phyloP scores from a whole-genome alignment of 805 yeast species.

The Candida suzukii region DNA sequence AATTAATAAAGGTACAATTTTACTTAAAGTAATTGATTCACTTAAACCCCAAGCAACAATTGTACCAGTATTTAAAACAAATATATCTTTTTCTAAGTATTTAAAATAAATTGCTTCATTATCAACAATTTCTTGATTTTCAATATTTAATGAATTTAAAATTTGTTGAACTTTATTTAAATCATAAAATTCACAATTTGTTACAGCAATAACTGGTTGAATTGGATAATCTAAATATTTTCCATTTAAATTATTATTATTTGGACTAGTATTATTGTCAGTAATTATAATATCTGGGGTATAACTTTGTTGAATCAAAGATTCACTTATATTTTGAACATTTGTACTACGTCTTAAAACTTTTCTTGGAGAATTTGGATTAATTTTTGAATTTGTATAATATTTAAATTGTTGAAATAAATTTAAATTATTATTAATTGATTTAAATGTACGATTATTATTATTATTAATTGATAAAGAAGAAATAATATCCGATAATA shows the following conservation, averaged over 20 bases:
- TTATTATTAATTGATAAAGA: too few relatives aligned
- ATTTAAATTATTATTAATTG: too few relatives aligned
- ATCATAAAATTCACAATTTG: constrained; percentile 69
- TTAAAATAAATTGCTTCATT: constrained; percentile 61
- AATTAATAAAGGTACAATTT: constrained; percentile 46
- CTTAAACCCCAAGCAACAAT: constrained; percentile 77
- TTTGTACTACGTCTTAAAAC: too few relatives aligned
- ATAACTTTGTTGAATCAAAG: too few relatives aligned
- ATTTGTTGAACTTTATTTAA: constrained; percentile 37
- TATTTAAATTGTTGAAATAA: too few relatives aligned
- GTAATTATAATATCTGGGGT: too few relatives aligned
- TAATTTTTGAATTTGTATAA: too few relatives aligned
- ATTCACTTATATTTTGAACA: too few relatives aligned
- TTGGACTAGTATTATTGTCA: too few relatives aligned
- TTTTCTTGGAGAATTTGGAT: too few relatives aligned
- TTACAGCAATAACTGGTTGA: constrained; percentile 55
- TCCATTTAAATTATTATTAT: constrained; percentile 2
- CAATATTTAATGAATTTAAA: constrained; percentile 28
- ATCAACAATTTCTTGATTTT: constrained; percentile 22
- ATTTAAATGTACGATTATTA: too few relatives aligned
- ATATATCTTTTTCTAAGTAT: constrained; percentile 43
- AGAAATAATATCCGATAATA: too few relatives aligned
- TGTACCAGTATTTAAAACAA: constrained; percentile 72
- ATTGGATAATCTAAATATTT: constrained; percentile 6
- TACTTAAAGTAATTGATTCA: constrained; percentile 42